Evolutionary conservation across 768 basidiomycete genomes (phyloP), one percentile per base, ranked within the genome.

Genomic region (Mycena crocata): DNA sequence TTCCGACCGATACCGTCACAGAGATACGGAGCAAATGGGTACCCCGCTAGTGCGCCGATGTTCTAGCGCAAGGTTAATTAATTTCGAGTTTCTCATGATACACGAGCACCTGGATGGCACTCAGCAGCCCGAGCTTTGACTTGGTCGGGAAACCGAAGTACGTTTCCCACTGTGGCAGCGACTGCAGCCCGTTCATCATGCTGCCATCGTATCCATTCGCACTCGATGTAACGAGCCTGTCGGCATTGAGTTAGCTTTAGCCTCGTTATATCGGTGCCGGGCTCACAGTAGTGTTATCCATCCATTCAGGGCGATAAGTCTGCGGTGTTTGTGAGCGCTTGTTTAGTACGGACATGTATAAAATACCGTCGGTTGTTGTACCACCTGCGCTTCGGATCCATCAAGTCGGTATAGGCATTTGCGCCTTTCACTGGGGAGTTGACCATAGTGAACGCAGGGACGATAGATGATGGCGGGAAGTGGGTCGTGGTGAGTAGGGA

Each of bases 181-280:
- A 85, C 78, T 94, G 92, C 39, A 94, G 81, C 73, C 90, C 90
- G 78, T 93, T 92, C 90, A 92, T 90, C 87, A 92, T 88, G 74
- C 87, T 89, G 66, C 90, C 90, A 72, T 93, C 92, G 73, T 89
- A 93, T 51, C 91, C 92, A 75, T 87, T 91, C 44, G 89, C 90
- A 13, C 89, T 90, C 26, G 91, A 91, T 7, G 91, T 92, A 71
- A 92, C 89, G 69, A 93, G 86, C 54, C 89, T 90, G 58, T 19
- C 54, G 24, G 51, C 30, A 10, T 31, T 24, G 24, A 37, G 32
- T 54, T n/a, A 31, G 3, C 5, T 28, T 14, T 15, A 39, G 4
- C 40, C 12, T 48, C 8, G 50, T 23, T 4, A 7, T 42, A 32
- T 45, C 7, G 26, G 32, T 37, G 15, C n/a, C 80, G 35, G 3